phyloP scores from a whole-genome alignment of 495 filamentous ascomycete species.

The Aspergillus mulundensis region DNA sequence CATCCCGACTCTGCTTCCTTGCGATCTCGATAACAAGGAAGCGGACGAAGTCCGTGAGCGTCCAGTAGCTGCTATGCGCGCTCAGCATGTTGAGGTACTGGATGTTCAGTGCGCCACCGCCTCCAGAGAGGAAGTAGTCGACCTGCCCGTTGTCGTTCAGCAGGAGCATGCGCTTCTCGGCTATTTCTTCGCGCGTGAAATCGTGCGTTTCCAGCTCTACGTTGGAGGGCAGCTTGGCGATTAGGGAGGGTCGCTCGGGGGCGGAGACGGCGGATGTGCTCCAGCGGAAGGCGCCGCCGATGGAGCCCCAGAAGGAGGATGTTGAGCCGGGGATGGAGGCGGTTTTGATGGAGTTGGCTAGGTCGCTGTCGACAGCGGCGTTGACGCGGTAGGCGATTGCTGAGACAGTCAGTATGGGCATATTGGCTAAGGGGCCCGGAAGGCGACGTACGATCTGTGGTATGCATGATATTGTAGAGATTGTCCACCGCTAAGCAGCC shows the following conservation, averaged over 20 bases:
- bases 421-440: too few relatives aligned
- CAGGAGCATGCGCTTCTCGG: conserved; percentile 79
- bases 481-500: conserved; percentile 94
- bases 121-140: conserved; percentile 78
- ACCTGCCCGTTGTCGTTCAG: conserved; percentile 96
- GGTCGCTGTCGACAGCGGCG: conserved; percentile 76
- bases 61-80: conserved; percentile 96
- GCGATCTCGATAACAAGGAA: conserved; percentile 87
- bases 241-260: conserved; percentile 36
- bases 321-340: conserved; percentile 73
- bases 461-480: conserved; percentile 86
- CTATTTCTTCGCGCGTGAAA: conserved; percentile 87
- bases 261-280: conserved; percentile 18
- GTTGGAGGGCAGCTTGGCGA: conserved; percentile 73
- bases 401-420: conserved; percentile 15
- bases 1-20: conserved; percentile 61
- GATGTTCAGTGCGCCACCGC: conserved; percentile 79
- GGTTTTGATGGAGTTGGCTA: conserved; percentile 69
- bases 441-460: conserved; percentile 48
- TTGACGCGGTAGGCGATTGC: conserved; percentile 89
- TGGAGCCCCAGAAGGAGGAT: conserved; percentile 59
- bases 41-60: conserved; percentile 74
- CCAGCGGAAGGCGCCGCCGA: conserved; percentile 61
- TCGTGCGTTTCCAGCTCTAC: conserved; percentile 95
- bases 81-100: conserved; percentile 97